Evolutionary conservation across 805 yeast species (phyloP).

Genomic region (Candida corydali): DNA sequence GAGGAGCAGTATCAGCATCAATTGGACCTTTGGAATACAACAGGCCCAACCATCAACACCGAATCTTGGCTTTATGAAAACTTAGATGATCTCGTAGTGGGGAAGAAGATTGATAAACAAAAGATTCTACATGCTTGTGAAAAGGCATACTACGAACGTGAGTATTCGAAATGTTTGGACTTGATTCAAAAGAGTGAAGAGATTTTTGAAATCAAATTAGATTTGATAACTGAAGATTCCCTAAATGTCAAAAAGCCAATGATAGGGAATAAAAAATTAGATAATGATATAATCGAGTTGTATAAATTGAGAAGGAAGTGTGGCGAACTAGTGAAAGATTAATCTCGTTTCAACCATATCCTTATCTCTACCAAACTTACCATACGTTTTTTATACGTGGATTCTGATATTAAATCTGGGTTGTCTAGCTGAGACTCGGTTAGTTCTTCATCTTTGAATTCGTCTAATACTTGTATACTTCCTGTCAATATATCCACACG

Average conservation of each 20-base stretch:
- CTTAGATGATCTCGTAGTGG: constrained; percentile 24
- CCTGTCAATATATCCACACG: constrained; percentile 60
- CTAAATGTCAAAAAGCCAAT: constrained; percentile 9
- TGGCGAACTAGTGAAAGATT: constrained; percentile 19
- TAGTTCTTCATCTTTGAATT: constrained; percentile 32
- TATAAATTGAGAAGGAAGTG: constrained; percentile 41
- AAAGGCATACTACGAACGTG: constrained; percentile 51
- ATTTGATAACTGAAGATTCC: constrained; percentile 10
- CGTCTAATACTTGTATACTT: constrained; percentile 70
- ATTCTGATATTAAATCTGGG: constrained; percentile 22
- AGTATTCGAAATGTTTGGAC: constrained; percentile 49
- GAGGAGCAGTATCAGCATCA: constrained; percentile 60
- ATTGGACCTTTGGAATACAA: constrained; percentile 40
- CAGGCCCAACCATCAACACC: constrained; percentile 59
- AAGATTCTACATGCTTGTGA: constrained; percentile 58
- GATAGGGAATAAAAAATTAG: constrained; percentile 32
- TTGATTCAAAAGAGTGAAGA: constrained; percentile 36
- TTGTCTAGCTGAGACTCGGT: too few species aligned
- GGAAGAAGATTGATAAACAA: constrained; percentile 51
- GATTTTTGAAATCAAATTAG: constrained; percentile 22
- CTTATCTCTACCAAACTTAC: constrained; percentile 46
- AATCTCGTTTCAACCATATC: constrained; percentile 32
- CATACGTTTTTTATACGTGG: constrained; percentile 36
- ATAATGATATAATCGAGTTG: constrained; percentile 50
- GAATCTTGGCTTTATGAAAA: constrained; percentile 35